These are phyloP conservation scores for Gaeumannomyces sp. DNA, from an alignment of 2,329 filamentous ascomycete species.

Conservation along the genomic window DNA sequence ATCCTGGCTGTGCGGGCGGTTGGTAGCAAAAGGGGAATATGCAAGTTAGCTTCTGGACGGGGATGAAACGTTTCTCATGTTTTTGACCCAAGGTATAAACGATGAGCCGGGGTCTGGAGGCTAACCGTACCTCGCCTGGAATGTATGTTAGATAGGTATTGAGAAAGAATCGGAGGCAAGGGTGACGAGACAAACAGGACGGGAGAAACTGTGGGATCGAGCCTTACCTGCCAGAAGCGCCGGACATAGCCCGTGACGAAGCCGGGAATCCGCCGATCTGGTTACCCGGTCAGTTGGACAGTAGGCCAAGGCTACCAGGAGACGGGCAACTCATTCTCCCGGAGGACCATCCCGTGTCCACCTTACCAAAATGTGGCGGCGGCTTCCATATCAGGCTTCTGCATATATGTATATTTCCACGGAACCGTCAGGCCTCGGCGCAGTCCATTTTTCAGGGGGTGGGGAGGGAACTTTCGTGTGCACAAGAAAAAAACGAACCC, in stretches of 20 bases:
- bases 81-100: background rate
- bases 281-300: slow-evolving; percentile 5
- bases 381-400: slow-evolving; percentile 98
- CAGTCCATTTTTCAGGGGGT: background rate
- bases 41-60: background rate
- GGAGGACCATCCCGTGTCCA: background rate
- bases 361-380: slow-evolving; percentile 84
- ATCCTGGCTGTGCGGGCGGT: slow-evolving; percentile 61
- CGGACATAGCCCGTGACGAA: slow-evolving; percentile 92
- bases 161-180: background rate
- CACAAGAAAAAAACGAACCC: slow-evolving; percentile 49
- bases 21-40: slow-evolving; percentile 11
- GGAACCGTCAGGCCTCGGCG: slow-evolving; percentile 9
- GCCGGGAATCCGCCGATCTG: slow-evolving; percentile 79
- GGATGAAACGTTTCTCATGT: too few relatives aligned
- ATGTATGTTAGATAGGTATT: background rate
- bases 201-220: background rate
- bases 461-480: slow-evolving; percentile 6
- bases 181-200: background rate
- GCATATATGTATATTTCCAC: slow-evolving; percentile 5
- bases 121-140: slow-evolving; percentile 3
- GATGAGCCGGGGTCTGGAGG: background rate
- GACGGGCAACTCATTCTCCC: slow-evolving; percentile 5
- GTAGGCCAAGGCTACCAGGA: background rate
- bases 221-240: slow-evolving; percentile 91